Evolutionary conservation across 1,139 yeast species (phyloP).

Genomic region (Petasospora rhodanensis): DNA sequence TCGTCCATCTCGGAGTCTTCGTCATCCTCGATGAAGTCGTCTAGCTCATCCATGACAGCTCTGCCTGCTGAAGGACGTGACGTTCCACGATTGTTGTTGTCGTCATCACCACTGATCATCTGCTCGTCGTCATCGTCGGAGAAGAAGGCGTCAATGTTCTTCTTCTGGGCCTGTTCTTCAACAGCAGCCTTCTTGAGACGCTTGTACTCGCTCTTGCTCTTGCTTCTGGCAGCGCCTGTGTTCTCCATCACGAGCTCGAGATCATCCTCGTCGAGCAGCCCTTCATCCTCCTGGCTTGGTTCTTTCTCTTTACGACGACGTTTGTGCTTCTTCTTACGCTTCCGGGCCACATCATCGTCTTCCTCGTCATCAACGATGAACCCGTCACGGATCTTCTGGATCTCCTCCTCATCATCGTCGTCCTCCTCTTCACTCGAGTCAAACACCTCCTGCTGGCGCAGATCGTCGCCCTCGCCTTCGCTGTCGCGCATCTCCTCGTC

Average conservation of each 20-base stretch:
- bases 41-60: conserved; percentile 67
- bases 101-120: conserved; percentile 28
- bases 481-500: neutral
- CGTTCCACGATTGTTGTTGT: neutral
- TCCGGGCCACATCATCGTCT: conserved; percentile 38
- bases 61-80: conserved; percentile 23
- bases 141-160: conserved; percentile 71
- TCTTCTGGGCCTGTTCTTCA: conserved; percentile 21
- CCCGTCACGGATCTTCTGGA: conserved; percentile 76
- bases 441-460: conserved; percentile 43
- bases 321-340: conserved; percentile 40
- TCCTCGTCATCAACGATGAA: conserved; percentile 92
- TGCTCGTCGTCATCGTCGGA: conserved; percentile 69
- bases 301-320: conserved; percentile 30
- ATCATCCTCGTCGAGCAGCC: conserved; percentile 90
- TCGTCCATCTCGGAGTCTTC: conserved; percentile 91
- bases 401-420: conserved; percentile 76
- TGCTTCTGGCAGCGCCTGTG: conserved; percentile 55
- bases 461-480: conserved; percentile 35
- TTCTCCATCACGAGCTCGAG: conserved; percentile 87
- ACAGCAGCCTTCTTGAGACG: conserved; percentile 71
- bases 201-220: conserved; percentile 45
- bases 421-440: conserved; percentile 77
- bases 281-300: conserved; percentile 56
- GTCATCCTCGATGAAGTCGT: conserved; percentile 96